A percentile compares a stretch with the other conserved stretches of the same genome.
phyloP scores from a whole-genome alignment of 202 grass and related monocot genomes.

The Elaeis oleifera region DNA sequence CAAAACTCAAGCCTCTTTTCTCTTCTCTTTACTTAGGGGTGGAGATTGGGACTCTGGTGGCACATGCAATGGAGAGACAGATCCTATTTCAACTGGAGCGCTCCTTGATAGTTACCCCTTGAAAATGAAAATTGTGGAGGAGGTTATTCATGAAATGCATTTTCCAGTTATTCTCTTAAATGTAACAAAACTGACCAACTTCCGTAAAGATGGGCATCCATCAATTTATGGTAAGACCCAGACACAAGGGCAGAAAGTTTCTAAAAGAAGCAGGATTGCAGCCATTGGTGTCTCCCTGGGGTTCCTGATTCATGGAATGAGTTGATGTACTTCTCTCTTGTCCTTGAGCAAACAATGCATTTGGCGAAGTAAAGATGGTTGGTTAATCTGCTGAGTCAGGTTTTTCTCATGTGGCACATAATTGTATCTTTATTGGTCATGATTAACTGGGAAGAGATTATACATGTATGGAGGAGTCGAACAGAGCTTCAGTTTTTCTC shows the following conservation, averaged over 20 bases:
- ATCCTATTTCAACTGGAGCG: conserved; percentile 37
- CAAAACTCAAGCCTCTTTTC: too few relatives aligned
- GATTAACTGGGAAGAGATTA: too few relatives aligned
- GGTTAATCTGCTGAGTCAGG: neutral
- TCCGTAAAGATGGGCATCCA: conserved; percentile 70
- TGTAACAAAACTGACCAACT: conserved; percentile 71
- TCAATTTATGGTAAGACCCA: conserved; percentile 47
- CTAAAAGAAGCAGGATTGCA: conserved; percentile 83
- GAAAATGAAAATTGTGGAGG: conserved; percentile 70
- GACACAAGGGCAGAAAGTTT: conserved; percentile 28
- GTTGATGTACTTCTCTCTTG: conserved; percentile 61
- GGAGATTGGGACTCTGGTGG: conserved; percentile 92
- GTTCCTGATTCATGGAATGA: conserved; percentile 89
- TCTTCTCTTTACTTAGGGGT: conserved; percentile 37
- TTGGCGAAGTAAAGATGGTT: conserved; percentile 5
- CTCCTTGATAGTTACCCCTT: conserved; percentile 57
- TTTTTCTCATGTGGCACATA: too few relatives aligned
- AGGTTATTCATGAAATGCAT: conserved; percentile 49
- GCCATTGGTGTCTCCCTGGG: conserved; percentile 88
- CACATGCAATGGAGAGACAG: conserved; percentile 70
- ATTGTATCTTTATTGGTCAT: too few relatives aligned
- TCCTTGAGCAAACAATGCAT: conserved; percentile 28
- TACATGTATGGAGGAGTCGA: too few relatives aligned
- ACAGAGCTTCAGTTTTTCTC: too few relatives aligned
- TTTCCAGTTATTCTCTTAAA: conserved; percentile 74